Evolutionary conservation across 164 flowering plant genomes (phyloP).

Genomic region (Aristolochia californica): DNA sequence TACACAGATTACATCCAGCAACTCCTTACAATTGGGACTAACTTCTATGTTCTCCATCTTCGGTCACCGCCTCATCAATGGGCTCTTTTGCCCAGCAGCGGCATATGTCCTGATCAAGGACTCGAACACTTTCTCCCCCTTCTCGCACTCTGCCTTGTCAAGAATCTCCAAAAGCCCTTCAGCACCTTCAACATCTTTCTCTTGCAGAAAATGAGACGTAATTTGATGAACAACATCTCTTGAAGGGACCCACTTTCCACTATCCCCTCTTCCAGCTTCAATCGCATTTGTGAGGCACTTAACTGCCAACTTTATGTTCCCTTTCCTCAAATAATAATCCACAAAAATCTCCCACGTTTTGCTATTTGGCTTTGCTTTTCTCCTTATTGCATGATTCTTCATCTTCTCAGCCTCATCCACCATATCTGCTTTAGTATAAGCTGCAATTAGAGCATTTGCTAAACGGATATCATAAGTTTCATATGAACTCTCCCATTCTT

Average conservation of each 20-base stretch:
- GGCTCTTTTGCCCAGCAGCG: slow-evolving; percentile 64
- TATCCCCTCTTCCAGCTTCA: slow-evolving; percentile 47
- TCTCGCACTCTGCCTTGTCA: slow-evolving; percentile 33
- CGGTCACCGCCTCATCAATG: slow-evolving; percentile 44
- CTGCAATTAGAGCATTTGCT: slow-evolving; percentile 60
- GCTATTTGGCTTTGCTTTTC: slow-evolving; percentile 67
- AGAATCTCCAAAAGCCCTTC: slow-evolving; percentile 55
- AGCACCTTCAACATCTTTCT: slow-evolving; percentile 76
- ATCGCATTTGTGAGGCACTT: slow-evolving; percentile 58
- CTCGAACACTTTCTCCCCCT: slow-evolving; percentile 52
- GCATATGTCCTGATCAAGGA: slow-evolving; percentile 69
- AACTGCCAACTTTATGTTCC: slow-evolving; percentile 39
- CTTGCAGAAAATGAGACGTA: slow-evolving; percentile 61
- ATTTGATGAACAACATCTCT: slow-evolving; percentile 26
- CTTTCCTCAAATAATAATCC: slow-evolving; percentile 49
- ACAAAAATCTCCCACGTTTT: slow-evolving; percentile 82
- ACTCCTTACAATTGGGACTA: slow-evolving; percentile 40
- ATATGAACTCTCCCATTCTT: slow-evolving; percentile 65
- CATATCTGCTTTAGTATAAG: slow-evolving; percentile 41
- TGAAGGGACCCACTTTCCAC: slow-evolving; percentile 64
- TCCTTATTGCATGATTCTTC: slow-evolving; percentile 36
- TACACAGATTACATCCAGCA: slow-evolving; percentile 46
- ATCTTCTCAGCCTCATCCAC: slow-evolving; percentile 54
- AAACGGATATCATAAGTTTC: slow-evolving; percentile 68
- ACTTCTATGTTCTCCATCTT: slow-evolving; percentile 88